Evolutionary conservation across 805 yeast species (phyloP), one percentile per base, ranked within the genome.

Genomic region (Lachancea nothofagi): DNA sequence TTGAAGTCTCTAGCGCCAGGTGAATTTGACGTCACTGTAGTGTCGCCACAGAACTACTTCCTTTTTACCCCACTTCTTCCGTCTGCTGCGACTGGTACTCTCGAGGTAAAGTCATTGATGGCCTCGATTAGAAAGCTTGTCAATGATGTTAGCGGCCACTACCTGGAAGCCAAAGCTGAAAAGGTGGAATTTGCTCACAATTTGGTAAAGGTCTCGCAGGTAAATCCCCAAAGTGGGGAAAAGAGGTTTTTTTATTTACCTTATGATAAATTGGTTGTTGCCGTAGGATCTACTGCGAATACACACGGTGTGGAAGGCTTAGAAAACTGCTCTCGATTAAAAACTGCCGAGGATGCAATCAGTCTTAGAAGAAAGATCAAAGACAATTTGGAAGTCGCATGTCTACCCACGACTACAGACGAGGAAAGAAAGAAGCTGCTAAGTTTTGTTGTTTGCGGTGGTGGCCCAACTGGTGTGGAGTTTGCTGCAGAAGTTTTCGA

Each of bases 401-500:
- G 82, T 47, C 62, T 80, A 47, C 85, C 85, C 39, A 74, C 83
- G 0, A 77, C 83, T 0, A 45, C 78, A 1, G 80, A 75, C 46
- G 80, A 70, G 32, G 83, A 79, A 52, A 72, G 85, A 47, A 75
- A 75, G 51, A 71, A 70, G 42, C 57, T 80, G 44, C 65, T 80
- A 33, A 72, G 79, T 38, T 78, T 79, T 57, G 83, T 78, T 10
- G 73, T 79, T 24, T 78, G 84, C 57, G 86, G 86, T 45, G 86
- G 85, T 44, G 86, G 86, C 31, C 84, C 86, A 40, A 79, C 86
- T 1, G 86, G 86, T 50, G 83, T 77, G 25, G 86, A 79, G 55
- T 72, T 79, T 50, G 86, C 87, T 22, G 83, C 86, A 23, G 87
- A 80, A 59, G 72, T 80, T 21, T 78, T 66, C 48, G 87, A 80